A percentile compares a stretch with the other conserved stretches of the same genome.
phyloP scores from a whole-genome alignment of 805 yeast genomes.

The Suhomyces xylopsoci region DNA sequence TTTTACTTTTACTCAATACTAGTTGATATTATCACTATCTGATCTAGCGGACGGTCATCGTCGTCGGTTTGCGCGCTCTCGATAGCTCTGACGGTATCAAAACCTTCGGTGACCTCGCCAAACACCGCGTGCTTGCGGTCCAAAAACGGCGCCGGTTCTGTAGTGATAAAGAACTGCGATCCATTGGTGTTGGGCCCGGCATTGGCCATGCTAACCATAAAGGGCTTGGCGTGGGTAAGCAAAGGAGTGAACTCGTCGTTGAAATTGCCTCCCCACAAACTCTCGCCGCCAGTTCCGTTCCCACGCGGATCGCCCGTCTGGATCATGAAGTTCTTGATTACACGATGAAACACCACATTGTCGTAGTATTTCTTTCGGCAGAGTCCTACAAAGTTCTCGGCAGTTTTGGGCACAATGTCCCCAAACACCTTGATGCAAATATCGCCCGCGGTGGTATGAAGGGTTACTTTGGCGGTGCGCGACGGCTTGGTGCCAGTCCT shows the following conservation, averaged over 20 bases:
- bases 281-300: constrained; percentile 26
- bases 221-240: constrained; percentile 26
- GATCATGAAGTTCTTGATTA: constrained; percentile 23
- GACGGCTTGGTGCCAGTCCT: neutral
- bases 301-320: constrained; percentile 26
- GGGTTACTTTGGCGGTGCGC: constrained; percentile 3
- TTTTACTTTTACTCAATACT: no score
- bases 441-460: constrained; percentile 44
- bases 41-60: constrained; percentile 19
- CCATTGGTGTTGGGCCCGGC: constrained; percentile 26
- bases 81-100: constrained; percentile 17
- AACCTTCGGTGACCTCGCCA: constrained; percentile 23
- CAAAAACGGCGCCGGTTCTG: constrained; percentile 15
- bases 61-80: constrained; percentile 17
- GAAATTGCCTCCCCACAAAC: constrained; percentile 24
- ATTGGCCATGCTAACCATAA: constrained; percentile 31
- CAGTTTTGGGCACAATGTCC: constrained; percentile 38
- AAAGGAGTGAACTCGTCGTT: constrained; percentile 27
- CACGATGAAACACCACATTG: constrained; percentile 26
- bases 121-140: constrained; percentile 25
- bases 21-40: constrained; percentile 20
- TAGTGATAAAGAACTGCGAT: constrained; percentile 26
- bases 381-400: constrained; percentile 37
- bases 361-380: constrained; percentile 39
- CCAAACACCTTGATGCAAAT: constrained; percentile 34